A percentile compares a stretch with the other conserved stretches of the same genome.
phyloP scores from a whole-genome alignment of 768 basidiomycete species.

The Terana coerulea region DNA sequence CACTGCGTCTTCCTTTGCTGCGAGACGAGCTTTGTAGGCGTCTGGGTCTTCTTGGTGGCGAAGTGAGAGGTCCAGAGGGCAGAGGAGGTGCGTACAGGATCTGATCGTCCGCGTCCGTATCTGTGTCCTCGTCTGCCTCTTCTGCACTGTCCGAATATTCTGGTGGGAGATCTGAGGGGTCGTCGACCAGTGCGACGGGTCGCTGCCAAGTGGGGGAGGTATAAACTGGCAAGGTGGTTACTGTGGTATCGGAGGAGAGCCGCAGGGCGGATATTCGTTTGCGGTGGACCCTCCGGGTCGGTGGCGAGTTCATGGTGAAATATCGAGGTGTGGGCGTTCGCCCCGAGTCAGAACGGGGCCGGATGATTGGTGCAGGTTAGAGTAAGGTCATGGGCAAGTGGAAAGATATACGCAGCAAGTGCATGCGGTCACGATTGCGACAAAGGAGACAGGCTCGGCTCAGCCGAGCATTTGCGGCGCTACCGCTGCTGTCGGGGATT shows the following conservation, averaged over 20 bases:
- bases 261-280: slow-evolving; percentile 55
- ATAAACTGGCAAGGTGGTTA: slow-evolving; percentile 60
- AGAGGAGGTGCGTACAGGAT: slow-evolving; percentile 25
- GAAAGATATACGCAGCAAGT: slow-evolving; percentile 6
- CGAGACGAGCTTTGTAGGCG: slow-evolving; percentile 23
- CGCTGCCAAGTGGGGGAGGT: slow-evolving; percentile 33
- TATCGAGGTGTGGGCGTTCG: background rate
- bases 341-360: slow-evolving; percentile 13
- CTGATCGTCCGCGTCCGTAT: slow-evolving; percentile 32
- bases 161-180: slow-evolving; percentile 58
- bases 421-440: slow-evolving; percentile 4
- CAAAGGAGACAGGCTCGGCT: too few species aligned
- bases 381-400: slow-evolving; percentile 3
- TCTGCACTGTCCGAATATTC: slow-evolving; percentile 77
- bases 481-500: too few species aligned
- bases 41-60: slow-evolving; percentile 33
- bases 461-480: too few species aligned
- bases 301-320: slow-evolving; percentile 18
- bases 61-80: slow-evolving; percentile 25
- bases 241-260: slow-evolving; percentile 63
- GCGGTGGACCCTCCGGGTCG: slow-evolving; percentile 36
- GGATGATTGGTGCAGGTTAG: slow-evolving; percentile 6
- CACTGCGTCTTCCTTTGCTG: slow-evolving; percentile 22
- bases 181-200: slow-evolving; percentile 23
- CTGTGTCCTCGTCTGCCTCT: slow-evolving; percentile 71